Evolutionary conservation across 2,329 filamentous ascomycete species (phyloP).

Genomic region (Sporothrix humicola): DNA sequence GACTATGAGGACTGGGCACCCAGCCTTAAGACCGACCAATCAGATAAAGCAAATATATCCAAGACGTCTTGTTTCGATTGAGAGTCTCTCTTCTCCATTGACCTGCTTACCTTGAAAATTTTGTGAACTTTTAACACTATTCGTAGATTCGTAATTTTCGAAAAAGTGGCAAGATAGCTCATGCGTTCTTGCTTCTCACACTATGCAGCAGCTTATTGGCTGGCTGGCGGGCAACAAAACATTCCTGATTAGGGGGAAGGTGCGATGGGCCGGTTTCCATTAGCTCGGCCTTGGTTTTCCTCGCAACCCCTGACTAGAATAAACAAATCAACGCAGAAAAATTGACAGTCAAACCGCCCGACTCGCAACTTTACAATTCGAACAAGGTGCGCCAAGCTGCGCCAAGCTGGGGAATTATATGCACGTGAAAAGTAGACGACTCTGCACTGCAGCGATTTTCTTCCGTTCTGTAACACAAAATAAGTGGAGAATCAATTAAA

Average conservation of each 20-base stretch:
- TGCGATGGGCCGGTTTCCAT: background rate
- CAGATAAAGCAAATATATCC: too few species aligned
- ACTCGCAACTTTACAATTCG: background rate
- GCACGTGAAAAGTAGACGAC: background rate
- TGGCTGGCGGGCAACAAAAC: constrained; percentile 1
- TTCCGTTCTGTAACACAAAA: background rate
- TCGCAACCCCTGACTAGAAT: background rate
- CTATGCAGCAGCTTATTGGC: background rate
- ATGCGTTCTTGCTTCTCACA: background rate
- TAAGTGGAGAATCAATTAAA: too few species aligned
- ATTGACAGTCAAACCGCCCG: background rate
- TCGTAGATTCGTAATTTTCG: background rate
- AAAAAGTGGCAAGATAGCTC: background rate
- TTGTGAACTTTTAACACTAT: background rate
- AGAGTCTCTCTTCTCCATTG: background rate
- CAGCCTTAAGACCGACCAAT: too few species aligned
- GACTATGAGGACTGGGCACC: too few species aligned
- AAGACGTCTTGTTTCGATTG: background rate
- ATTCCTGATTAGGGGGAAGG: background rate
- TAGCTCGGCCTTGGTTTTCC: too few species aligned
- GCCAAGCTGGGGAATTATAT: background rate
- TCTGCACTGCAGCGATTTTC: background rate
- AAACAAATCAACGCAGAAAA: background rate
- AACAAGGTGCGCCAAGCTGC: background rate
- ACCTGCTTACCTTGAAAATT: background rate